These are phyloP conservation scores for Pelargonium nanum DNA, from an alignment of 345 rosid species.

Conservation along the genomic window DNA sequence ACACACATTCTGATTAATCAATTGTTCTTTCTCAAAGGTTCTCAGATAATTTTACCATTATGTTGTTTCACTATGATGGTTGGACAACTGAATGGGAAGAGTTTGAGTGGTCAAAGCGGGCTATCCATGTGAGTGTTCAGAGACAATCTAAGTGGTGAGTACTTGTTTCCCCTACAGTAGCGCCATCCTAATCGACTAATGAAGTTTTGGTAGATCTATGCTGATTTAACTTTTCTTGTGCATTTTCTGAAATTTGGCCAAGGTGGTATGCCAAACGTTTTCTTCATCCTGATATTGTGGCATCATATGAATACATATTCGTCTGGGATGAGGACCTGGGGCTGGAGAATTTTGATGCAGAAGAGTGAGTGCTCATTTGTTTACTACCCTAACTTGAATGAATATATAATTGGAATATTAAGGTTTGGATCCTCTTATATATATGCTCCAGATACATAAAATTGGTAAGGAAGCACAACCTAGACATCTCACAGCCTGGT, in stretches of 20 bases:
- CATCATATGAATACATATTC: constrained; percentile 80
- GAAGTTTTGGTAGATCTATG: neutral
- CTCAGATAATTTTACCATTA: constrained; percentile 76
- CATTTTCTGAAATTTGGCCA: constrained; percentile 8
- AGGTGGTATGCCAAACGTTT: constrained; percentile 99
- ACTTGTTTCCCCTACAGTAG: constrained; percentile 4
- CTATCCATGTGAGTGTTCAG: constrained; percentile 70
- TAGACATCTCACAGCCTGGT: constrained; percentile 97
- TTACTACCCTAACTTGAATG: neutral
- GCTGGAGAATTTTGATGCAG: constrained; percentile 68
- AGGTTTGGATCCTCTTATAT: constrained; percentile 3
- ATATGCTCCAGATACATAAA: constrained; percentile 48
- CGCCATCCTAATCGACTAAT: neutral
- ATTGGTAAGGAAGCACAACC: constrained; percentile 63
- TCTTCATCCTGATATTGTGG: constrained; percentile 84
- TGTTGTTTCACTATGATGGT: constrained; percentile 91
- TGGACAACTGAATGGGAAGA: constrained; percentile 78
- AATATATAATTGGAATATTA: constrained; percentile 3
- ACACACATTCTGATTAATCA: neutral
- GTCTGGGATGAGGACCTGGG: constrained; percentile 99
- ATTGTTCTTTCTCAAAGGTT: constrained; percentile 38
- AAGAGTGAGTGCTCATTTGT: constrained; percentile 42
- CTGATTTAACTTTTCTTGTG: neutral
- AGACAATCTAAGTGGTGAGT: constrained; percentile 92
- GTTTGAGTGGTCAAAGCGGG: constrained; percentile 89